Evolutionary conservation across 2,329 filamentous ascomycete genomes (phyloP), one percentile per base, ranked within the genome.

Genomic region (Colletotrichum zoysiae): DNA sequence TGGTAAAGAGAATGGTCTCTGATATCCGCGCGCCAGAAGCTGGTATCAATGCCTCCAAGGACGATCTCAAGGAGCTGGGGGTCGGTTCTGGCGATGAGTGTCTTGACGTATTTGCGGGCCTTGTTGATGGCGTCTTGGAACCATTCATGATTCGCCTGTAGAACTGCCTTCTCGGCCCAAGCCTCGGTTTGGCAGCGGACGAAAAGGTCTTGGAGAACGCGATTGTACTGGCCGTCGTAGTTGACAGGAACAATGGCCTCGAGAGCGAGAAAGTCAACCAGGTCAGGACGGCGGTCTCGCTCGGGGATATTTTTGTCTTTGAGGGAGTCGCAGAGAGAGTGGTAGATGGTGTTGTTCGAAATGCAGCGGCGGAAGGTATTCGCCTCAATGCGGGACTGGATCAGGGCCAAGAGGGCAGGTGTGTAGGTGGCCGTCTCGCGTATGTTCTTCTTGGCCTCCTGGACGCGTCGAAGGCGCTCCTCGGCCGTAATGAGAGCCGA

Each of bases 281-380:
- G 50, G 16, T 73, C 70, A 11, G 73, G 73, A 12, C 50, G 73
- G 4, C 73, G 70, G 2, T 73, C 73, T 16, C 65, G 61, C 38
- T 73, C 65, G 9, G 62, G 44, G 16, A 70, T 46, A 16, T 73
- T 74, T 46, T 63, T 61, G 62, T 74, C 73, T 33, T 73, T 74
- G 20, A 74, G 62, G 8, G 65, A 62, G 58, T 74, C 73, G 44
- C 65, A 67, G 12, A 74, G 46, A 18, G 65, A 69, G 26, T 69
- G 65, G 53, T 70, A 74, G 30, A 74, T 65, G 5, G 65, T 59
- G 35, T 74, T 74, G 65, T 74, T 70, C 0, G 70, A 73, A n/a
- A 74, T 73, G 42, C 71, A 72, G 7, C 73, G 73, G 8, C 70
- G 73, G 58, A 74, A 74, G 7, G 61, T 57, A 30, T 74, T 74